Evolutionary conservation across 2,329 filamentous ascomycete species (phyloP).

Genomic region (Ophiostoma quercus): DNA sequence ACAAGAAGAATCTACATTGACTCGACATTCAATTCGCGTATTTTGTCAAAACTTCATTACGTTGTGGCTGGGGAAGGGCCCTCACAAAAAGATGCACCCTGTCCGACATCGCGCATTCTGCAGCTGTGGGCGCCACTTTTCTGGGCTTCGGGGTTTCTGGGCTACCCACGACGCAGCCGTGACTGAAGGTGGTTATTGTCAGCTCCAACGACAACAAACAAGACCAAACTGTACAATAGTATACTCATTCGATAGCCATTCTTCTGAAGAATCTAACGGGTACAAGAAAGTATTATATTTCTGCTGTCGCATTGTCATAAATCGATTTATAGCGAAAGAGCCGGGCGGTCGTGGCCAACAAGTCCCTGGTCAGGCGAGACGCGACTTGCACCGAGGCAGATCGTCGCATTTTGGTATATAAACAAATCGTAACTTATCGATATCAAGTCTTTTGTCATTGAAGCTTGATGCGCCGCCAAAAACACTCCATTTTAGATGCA

Average conservation of each 20-base stretch:
- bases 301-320: not conserved
- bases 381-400: not conserved
- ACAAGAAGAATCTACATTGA: not conserved
- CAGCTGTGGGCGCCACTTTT: conserved; percentile 8
- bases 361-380: conserved; percentile 5
- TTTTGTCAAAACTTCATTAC: not conserved
- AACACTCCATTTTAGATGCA: not conserved
- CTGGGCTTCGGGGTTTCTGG: not conserved
- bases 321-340: conserved; percentile 33
- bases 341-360: not conserved
- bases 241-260: conserved; percentile 39
- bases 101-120: conserved; percentile 5
- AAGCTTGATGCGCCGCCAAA: not conserved
- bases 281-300: conserved; percentile 51
- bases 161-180: conserved; percentile 21
- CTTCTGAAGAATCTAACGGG: conserved; percentile 54
- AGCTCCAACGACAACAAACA: not conserved
- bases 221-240: conserved; percentile 26
- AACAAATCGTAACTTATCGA: not conserved
- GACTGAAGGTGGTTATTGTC: not conserved
- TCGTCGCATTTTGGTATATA: not conserved
- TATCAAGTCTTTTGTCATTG: not conserved
- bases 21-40: not conserved
- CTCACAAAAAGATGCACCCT: not conserved
- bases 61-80: not conserved